Evolutionary conservation across 2,329 filamentous ascomycete species (phyloP), one percentile per base, ranked within the genome.

Genomic region (Fusarium sacchari): DNA sequence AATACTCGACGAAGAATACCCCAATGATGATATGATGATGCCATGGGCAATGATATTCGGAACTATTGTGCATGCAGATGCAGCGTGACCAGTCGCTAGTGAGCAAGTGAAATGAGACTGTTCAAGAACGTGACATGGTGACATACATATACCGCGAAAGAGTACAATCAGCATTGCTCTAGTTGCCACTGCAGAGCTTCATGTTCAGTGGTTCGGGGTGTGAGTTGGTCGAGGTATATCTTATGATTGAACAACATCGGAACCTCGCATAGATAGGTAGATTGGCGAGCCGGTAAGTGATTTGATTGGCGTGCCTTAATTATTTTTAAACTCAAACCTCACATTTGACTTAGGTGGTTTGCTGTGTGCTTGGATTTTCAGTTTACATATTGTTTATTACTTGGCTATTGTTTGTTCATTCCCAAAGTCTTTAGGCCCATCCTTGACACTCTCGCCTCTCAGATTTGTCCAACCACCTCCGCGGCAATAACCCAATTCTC

Each of bases 261-360:
- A 32, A 40, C 58, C 24, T 53, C 39, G 24, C 57, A 50, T 59
- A 30, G n/a, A 50, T 12, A 32, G 32, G 32, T 28, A 69, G 61
- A 61, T 56, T 73, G 40, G 22, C 61, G 49, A 63, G 52, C 24
- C 34, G 55, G 34, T 24, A 32, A 64, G 37, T 8, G 20, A 36
- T 36, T 40, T 52, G 58, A 69, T 69, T 63, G 57, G 64, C 14
- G 42, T 60, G 36, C 46, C 40, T 42, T 68, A 34, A 18, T 56
- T 55, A 39, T n/a, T 56, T 55, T 53, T 22, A 28, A 32, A 14
- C 18, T 22, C 34, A 36, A 42, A 36, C 22, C 26, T 58, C n/a
- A 40, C 30, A 32, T 46, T 26, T 46, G 28, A 60, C 50, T 39
- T 39, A 40, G 5, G 15, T n/a, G 7, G 44, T 30, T n/a, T 44